Conservation (phyloP, 192 early-diverging fungal genomes). For the Gigaspora rosea region DNA sequence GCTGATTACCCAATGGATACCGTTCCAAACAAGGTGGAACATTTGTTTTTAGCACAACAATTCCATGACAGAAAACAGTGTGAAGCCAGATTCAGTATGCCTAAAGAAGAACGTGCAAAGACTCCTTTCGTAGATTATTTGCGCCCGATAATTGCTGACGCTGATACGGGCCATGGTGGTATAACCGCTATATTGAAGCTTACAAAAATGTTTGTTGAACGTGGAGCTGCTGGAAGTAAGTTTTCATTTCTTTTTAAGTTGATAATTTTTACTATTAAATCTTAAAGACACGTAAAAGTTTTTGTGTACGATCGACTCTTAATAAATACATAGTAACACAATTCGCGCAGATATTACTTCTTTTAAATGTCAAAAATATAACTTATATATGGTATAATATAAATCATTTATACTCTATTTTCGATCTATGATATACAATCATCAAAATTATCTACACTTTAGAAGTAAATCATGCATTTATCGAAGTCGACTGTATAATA, state of each 20-base stretch:
- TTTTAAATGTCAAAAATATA: too few relatives aligned
- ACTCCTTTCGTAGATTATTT: constrained; percentile 83
- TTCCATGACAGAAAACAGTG: constrained; percentile 98
- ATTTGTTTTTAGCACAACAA: constrained; percentile 92
- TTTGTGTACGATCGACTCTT: too few relatives aligned
- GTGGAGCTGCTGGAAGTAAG: constrained; percentile 29
- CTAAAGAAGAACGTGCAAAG: constrained; percentile 67
- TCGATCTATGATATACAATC: too few relatives aligned
- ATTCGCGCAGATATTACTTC: too few relatives aligned
- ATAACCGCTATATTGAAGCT: constrained; percentile 72
- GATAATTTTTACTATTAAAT: not conserved
- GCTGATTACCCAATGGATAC: constrained; percentile 99
- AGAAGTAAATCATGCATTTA: too few relatives aligned
- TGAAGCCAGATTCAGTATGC: constrained; percentile 77
- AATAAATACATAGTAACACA: too few relatives aligned
- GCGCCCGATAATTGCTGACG: constrained; percentile 95
- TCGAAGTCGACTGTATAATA: too few relatives aligned
- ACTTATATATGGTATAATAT: too few relatives aligned
- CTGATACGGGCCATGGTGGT: constrained; percentile 97
- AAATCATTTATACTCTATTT: too few relatives aligned
- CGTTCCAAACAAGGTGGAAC: constrained; percentile 98
- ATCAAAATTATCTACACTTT: too few relatives aligned
- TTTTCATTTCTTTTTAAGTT: not conserved
- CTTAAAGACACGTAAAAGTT: too few relatives aligned
- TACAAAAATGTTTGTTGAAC: constrained; percentile 33